Base-by-base conservation (phyloP, 352 stramenopile species). In the Phytophthora ohioensis region DNA sequence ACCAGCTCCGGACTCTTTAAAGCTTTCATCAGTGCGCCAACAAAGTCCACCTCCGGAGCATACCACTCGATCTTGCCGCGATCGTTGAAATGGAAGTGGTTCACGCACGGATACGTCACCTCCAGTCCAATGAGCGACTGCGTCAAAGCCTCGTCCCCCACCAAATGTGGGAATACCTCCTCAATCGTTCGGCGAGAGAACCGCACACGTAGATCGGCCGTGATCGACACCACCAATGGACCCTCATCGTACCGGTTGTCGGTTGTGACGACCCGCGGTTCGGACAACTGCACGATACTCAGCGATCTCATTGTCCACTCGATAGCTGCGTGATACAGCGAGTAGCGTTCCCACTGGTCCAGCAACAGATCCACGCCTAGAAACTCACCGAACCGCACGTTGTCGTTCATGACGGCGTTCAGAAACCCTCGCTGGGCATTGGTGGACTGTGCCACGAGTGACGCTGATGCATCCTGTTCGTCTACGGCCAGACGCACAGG, bases 341-440 rank as follows among this genome's bases (percentile, higher is more conserved):
- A 85, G 69, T 91, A 89, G 42, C 78, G 79, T 45, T 88, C 63
- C 81, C 84, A 90, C 39, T 89, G 82, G 47, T 71, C 58, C 36
- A 90, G 9, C 13, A 88, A 39, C 57, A 82, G 69, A 12, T 73
- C 47, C 4, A 84, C 64, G 15, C 81, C 81, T 8, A 60, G 31
- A 52, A 84, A 76, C 15, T 82, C 71, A 5, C 80, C 80, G 52
- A 91, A 90, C 6, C 64, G 62, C 38, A 90, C 71, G 53, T 72
- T 57, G 3, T 73, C 69, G 17, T 73, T 71, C 69, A 87, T 75
- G 8, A 77, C 56, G 0, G 83, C 72, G 45, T 70, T 47, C 11
- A 90, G 36, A 38, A 90, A 90, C 0, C 54, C 64, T 27, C 71
- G 13, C 27, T 90, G 79, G 3, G 59, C 38, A 5, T 38, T 69